Conservation (phyloP, 495 filamentous ascomycete genomes). For the Penicillium salamii region DNA sequence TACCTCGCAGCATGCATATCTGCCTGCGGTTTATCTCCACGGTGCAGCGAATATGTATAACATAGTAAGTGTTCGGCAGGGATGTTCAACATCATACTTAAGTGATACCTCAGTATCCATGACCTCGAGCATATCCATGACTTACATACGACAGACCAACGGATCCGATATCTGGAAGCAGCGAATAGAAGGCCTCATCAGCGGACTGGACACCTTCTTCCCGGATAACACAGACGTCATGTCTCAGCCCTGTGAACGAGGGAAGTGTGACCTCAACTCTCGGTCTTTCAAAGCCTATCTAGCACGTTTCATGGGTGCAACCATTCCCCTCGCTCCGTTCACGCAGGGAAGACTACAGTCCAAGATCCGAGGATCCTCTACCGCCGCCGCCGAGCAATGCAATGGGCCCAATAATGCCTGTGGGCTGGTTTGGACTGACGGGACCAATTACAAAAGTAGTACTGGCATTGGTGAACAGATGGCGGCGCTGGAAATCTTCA, state of each 20-base stretch:
- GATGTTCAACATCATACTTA: too few species aligned
- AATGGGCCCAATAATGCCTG: constrained; percentile 58
- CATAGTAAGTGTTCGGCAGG: too few species aligned
- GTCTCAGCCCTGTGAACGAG: constrained; percentile 55
- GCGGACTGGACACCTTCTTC: constrained; percentile 50
- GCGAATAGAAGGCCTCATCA: constrained; percentile 53
- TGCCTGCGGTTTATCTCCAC: constrained; percentile 59
- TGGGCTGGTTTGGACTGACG: constrained; percentile 57
- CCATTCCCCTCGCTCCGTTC: constrained; percentile 64
- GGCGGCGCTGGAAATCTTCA: constrained; percentile 61
- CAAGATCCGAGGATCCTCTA: constrained; percentile 57
- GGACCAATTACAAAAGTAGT: constrained; percentile 45
- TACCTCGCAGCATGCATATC: constrained; percentile 62
- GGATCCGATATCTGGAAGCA: constrained; percentile 51
- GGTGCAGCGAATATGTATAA: constrained; percentile 75
- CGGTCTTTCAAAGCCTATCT: constrained; percentile 80
- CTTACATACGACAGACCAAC: constrained; percentile 47
- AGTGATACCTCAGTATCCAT: too few species aligned
- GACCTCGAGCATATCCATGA: neutral
- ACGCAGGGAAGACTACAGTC: constrained; percentile 55
- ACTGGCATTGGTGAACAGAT: constrained; percentile 65
- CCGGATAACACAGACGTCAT: constrained; percentile 47
- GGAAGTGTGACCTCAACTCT: constrained; percentile 65
- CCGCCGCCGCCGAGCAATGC: constrained; percentile 65
- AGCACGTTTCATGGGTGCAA: constrained; percentile 66